These are phyloP conservation scores for Saccharomycopsis sp. DNA, from an alignment of 805 yeast species.

Conservation along the genomic window DNA sequence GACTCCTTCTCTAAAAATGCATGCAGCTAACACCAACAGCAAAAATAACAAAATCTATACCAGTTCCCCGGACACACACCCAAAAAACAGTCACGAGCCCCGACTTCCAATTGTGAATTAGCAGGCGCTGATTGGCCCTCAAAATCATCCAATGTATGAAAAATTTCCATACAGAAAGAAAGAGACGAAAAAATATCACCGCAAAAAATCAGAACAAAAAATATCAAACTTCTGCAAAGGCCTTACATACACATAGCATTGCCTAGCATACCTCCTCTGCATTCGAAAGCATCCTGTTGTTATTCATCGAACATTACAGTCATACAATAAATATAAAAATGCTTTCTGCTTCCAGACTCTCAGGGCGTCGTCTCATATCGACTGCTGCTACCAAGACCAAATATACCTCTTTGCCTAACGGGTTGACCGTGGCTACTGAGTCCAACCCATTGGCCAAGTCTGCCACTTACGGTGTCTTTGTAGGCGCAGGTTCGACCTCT, in stretches of 20 bases:
- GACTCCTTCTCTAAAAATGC: no score
- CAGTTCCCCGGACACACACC: background rate
- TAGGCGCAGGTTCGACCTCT: constrained; percentile 72
- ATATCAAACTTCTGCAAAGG: background rate
- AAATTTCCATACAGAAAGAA: background rate
- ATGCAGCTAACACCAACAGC: no score
- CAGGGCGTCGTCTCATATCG: constrained; percentile 50
- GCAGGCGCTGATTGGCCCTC: background rate
- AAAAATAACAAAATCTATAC: no score
- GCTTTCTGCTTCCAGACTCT: constrained; percentile 9
- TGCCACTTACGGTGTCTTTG: constrained; percentile 62
- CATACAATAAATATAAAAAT: background rate
- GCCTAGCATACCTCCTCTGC: background rate
- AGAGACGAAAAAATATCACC: background rate
- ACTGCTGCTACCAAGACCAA: constrained; percentile 54
- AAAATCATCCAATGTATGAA: constrained; percentile 1
- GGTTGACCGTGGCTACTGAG: constrained; percentile 69
- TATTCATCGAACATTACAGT: background rate
- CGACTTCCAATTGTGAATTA: background rate
- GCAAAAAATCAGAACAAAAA: background rate
- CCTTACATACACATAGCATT: background rate
- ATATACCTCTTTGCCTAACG: constrained; percentile 67
- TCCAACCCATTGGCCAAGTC: constrained; percentile 47
- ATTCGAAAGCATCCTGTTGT: background rate
- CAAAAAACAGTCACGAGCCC: background rate